Evolutionary conservation across 768 basidiomycete species (phyloP), one percentile per base, ranked within the genome.

Genomic region (Coprinopsis strossmayeri): DNA sequence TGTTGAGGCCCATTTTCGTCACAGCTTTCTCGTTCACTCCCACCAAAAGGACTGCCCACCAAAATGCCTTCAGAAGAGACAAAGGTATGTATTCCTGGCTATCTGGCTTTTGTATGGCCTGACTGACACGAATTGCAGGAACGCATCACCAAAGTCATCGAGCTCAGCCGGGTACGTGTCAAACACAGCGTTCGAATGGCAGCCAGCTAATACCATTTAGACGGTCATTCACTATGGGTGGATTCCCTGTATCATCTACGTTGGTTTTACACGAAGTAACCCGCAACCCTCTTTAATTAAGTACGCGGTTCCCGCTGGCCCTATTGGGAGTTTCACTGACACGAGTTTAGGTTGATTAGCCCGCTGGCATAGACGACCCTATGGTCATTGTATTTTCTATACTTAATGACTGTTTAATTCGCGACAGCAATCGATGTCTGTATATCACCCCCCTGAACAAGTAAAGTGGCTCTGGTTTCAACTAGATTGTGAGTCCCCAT

Each of bases 231-330:
- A 96, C 69, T 96, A 93, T 57, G 86, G 84, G 55, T 98, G 94
- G 91, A 92, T 98, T 60, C 95, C 95, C 26, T 70, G 94, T 62
- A 91, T 98, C 61, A 94, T 98, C 60, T 96, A 93, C 66, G 78
- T 96, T 61, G 95, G 94, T 28, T 96, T 89, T 72, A 89, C 87
- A 46, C 74, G 87, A 57, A 93, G 91, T 62, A 91, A 87, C 62
- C 94, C 94, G 25, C 91, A 93, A 58, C 94, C 94, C 17, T 92
- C 91, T 32, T 72, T 97, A 60, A 95, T 95, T 68, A 94, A 96
- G 93, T 95, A 47, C 59, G 90, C 79, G n/a, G 3, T 34, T 27
- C 46, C 44, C 23, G 17, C 47, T 34, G 42, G 2, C 21, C 18
- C 39, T 34, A 32, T 34, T 40, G 10, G 21, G 18, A 34, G 26